Evolutionary conservation across 106 monocot species (phyloP), one percentile per base, ranked within the genome.

Genomic region (Acanthochlamys bracteata): DNA sequence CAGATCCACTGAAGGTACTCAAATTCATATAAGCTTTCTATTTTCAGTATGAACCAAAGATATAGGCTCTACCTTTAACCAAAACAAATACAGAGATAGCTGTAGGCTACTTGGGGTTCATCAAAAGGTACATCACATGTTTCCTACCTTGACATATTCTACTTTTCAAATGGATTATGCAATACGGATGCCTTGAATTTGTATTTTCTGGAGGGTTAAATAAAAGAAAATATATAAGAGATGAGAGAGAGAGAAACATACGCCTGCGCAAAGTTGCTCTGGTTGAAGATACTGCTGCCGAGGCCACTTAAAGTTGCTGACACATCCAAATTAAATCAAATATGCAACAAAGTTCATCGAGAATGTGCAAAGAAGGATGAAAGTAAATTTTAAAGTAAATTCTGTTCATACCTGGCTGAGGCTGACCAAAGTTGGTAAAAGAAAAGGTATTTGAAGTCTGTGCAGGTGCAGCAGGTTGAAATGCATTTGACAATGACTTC

Each of bases 361-460:
- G 9, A 2, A 49, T 4, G 17, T 17, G 17, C 3, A 17, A 1
- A 49, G 1, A 49, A 49, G 49, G 49, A 12, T 14, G 17, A 49
- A 14, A 4, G 49, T 14, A 49, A 17, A 49, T 49, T 49, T 49
- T 49, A 1, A 13, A 49, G 12, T 12, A 49, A 17, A 2, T 33
- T 33, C 33, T 33, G 4, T 1, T 10, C 16, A 19, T 74, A 83
- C 89, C 78, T 73, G 85, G 68, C 66, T 82, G 85, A 19, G 85
- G 20, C 69, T 94, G 93, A 55, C 86, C 86, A 63, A 94, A 81
- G 59, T 82, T 86, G 22, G 76, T 63, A 75, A 89, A 89, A 52
- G 84, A 75, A 79, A 83, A 80, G 25, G 53, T 62, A 85, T 71
- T 69, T 57, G 77, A 33, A 24, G 75, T 64, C 49, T 67, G 83